Conservation (phyloP, 306 rosid species). For the Sophora flavescens region DNA sequence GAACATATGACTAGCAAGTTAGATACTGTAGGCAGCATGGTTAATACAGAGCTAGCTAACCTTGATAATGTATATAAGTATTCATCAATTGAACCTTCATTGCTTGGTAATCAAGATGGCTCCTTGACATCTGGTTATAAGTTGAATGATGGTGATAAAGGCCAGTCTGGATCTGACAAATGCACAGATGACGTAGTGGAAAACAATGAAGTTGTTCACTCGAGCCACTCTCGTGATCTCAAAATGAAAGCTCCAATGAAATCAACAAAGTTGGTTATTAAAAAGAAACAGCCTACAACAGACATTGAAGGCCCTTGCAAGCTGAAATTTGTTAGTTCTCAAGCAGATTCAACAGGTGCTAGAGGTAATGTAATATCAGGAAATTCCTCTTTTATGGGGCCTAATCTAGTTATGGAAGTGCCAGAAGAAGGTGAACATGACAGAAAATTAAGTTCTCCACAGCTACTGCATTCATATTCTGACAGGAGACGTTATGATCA, state of each 20-base stretch:
- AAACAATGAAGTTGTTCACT: constrained; percentile 44
- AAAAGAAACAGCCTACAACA: constrained; percentile 51
- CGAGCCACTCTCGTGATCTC: constrained; percentile 49
- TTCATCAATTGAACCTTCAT: constrained; percentile 48
- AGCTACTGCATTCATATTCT: constrained; percentile 41
- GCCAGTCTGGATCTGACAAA: constrained; percentile 48
- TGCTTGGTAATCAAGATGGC: constrained; percentile 40
- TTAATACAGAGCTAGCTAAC: constrained; percentile 44
- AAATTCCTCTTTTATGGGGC: constrained; percentile 48
- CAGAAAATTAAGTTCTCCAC: constrained; percentile 53
- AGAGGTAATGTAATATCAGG: constrained; percentile 50
- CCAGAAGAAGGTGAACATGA: constrained; percentile 51
- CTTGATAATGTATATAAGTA: constrained; percentile 45
- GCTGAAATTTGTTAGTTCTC: constrained; percentile 51
- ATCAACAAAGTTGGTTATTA: constrained; percentile 58
- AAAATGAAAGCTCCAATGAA: constrained; percentile 63
- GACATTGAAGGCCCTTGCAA: constrained; percentile 52
- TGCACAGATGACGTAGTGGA: constrained; percentile 44
- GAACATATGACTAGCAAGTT: constrained; percentile 45
- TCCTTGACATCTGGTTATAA: constrained; percentile 44
- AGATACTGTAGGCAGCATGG: constrained; percentile 41
- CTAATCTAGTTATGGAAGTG: constrained; percentile 44
- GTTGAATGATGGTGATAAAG: constrained; percentile 45
- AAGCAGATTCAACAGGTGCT: constrained; percentile 47
- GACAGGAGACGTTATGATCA: constrained; percentile 41